Conservation (phyloP, 495 filamentous ascomycete genomes). For the Articulospora tetracladia region DNA sequence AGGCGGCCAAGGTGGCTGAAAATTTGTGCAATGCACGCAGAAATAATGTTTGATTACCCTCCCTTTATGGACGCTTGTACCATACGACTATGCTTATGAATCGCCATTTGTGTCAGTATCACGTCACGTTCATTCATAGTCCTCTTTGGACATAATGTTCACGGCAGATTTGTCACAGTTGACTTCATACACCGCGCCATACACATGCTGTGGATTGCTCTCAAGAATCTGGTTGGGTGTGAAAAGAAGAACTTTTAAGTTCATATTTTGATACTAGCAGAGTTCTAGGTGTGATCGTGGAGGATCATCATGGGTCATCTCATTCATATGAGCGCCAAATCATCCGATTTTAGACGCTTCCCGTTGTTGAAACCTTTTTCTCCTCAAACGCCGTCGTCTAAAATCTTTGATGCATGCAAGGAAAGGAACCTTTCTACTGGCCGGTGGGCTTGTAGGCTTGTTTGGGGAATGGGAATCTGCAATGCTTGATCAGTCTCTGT, state of each 20-base stretch:
- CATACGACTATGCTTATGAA: too few relatives aligned
- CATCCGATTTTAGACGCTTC: constrained; percentile 25
- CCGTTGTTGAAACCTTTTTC: constrained; percentile 33
- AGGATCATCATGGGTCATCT: constrained; percentile 29
- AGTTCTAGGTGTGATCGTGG: constrained; percentile 29
- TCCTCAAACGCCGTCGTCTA: constrained; percentile 25
- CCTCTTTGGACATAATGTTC: not conserved
- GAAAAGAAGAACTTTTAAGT: not conserved
- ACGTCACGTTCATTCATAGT: not conserved
- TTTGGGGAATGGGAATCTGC: constrained; percentile 80
- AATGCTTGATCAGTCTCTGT: constrained; percentile 14
- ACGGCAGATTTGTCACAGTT: not conserved
- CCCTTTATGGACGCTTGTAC: not conserved
- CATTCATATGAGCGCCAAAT: constrained; percentile 22
- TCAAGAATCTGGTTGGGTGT: not conserved
- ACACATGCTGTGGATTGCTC: not conserved
- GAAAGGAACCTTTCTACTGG: constrained; percentile 21
- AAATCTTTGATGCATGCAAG: constrained; percentile 22
- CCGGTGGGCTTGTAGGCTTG: constrained; percentile 57
- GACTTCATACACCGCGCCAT: not conserved
- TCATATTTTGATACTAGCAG: not conserved
- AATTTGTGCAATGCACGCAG: not conserved
- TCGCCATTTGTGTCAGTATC: too few relatives aligned
- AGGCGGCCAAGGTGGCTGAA: constrained; percentile 25
- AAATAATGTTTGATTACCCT: not conserved